Percentiles rank a stretch among this genome's conserved stretches.
These are phyloP conservation scores for Polygonum aviculare DNA, from an alignment of 148 eudicot species.

Conservation along the genomic window DNA sequence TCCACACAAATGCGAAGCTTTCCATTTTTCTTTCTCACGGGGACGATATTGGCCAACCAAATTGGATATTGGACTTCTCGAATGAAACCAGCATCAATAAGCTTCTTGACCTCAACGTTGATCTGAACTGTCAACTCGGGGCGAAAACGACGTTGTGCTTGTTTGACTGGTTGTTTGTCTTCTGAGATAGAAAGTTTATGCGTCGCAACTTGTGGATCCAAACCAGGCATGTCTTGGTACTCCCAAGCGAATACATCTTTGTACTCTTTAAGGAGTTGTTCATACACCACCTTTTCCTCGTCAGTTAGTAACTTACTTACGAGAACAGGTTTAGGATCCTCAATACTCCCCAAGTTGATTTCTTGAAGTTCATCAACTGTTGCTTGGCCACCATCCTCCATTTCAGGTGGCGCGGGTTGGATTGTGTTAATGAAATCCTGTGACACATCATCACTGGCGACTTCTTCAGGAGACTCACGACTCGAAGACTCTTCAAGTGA, in stretches of 20 bases:
- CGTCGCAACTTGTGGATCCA: neutral
- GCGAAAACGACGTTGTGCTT: neutral
- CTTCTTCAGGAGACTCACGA: neutral
- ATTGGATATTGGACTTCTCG: neutral
- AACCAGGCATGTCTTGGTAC: neutral
- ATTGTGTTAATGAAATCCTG: neutral
- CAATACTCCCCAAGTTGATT: no score
- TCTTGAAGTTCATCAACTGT: neutral
- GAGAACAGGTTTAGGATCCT: neutral
- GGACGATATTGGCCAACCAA: neutral
- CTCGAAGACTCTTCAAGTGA: neutral
- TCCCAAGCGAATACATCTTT: slow-evolving; percentile 11
- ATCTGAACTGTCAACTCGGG: neutral
- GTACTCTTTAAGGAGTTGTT: slow-evolving; percentile 9
- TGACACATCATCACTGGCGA: neutral
- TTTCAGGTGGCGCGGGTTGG: neutral
- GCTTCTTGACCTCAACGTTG: neutral
- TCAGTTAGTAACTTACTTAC: neutral
- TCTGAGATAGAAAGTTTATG: neutral
- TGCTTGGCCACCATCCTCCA: neutral
- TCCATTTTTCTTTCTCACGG: neutral
- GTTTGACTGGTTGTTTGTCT: neutral
- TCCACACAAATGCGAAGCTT: neutral
- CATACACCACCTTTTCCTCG: neutral
- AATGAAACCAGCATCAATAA: neutral